Conservation (phyloP, 805 yeast genomes). For the Metschnikowia rubicola region DNA sequence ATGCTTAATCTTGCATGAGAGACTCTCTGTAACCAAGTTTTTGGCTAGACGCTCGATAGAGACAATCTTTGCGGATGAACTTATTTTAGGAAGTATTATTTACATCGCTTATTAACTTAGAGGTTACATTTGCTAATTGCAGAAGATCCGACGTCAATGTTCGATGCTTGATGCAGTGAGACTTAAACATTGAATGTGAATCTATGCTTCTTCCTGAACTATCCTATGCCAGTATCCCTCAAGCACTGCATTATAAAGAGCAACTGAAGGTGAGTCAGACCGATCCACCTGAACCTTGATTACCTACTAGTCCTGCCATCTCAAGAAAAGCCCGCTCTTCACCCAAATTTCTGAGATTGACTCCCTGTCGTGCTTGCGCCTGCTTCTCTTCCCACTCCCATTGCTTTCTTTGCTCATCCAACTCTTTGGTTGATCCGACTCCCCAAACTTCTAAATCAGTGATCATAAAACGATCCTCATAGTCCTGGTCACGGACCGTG, state of each 20-base stretch:
- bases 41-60: too few species aligned
- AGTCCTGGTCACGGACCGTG: constrained; percentile 25
- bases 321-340: constrained; percentile 86
- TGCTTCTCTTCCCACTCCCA: constrained; percentile 94
- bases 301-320: constrained; percentile 66
- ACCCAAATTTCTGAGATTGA: constrained; percentile 62
- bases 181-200: too few species aligned
- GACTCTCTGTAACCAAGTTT: too few species aligned
- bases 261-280: constrained; percentile 21
- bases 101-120: too few species aligned
- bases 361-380: constrained; percentile 70
- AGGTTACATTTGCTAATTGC: too few species aligned
- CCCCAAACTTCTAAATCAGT: constrained; percentile 91
- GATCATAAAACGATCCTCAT: constrained; percentile 68
- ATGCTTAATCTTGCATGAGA: too few species aligned
- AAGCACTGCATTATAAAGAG: background rate
- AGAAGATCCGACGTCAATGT: too few species aligned
- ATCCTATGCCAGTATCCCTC: background rate
- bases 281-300: constrained; percentile 46
- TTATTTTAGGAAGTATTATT: too few species aligned
- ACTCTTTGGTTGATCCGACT: constrained; percentile 73
- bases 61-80: too few species aligned
- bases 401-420: constrained; percentile 67
- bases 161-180: too few species aligned
- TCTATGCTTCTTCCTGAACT: too few species aligned